Evolutionary conservation across 805 yeast genomes (phyloP), one percentile per base, ranked within the genome.

Genomic region (Nakazawaea wyomingensis): DNA sequence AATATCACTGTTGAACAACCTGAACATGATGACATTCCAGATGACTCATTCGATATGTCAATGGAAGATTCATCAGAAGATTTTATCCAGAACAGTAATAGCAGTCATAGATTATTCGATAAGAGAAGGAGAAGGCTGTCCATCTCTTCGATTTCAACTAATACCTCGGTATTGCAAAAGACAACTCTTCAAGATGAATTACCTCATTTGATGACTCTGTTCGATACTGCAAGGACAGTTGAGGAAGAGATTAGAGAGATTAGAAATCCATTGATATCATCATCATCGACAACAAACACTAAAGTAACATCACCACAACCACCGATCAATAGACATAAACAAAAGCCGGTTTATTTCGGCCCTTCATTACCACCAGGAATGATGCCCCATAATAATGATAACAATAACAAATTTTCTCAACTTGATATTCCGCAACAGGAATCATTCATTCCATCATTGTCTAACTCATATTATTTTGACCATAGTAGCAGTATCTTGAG

Each of bases 201-300:
- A 48, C 91, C 91, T 1, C 72, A 72, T 46, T 59, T 83, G 53
- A 66, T 82, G 72, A 67, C 76, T 18, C 89, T 87, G 14, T 83
- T 82, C 54, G 73, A 77, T 55, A 76, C 78, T 47, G 84, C 82
- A 3, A 76, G 70, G 49, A 73, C 69, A 29, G 61, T 78, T 13
- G 83, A 78, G 44, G 73, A 74, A 48, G 86, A 79, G 44, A 49
- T 70, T 11, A 59, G 50, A 2, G 41, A 37, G 21, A 14, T n/a
- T 17, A 36, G 22, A 39, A 24, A 27, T 36, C 36, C 33, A 34
- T 17, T 10, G 21, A 22, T 9, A 6, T 17, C 8, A 24, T 14
- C 30, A 16, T 30, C 14, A 14, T 9, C 27, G 11, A 3, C 19
- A 19, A 10, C 9, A 14, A 19, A 8, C 21, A 16, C 14, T 17